Base-by-base conservation (phyloP, 805 yeast species). In the Nakazawaea peltata region DNA sequence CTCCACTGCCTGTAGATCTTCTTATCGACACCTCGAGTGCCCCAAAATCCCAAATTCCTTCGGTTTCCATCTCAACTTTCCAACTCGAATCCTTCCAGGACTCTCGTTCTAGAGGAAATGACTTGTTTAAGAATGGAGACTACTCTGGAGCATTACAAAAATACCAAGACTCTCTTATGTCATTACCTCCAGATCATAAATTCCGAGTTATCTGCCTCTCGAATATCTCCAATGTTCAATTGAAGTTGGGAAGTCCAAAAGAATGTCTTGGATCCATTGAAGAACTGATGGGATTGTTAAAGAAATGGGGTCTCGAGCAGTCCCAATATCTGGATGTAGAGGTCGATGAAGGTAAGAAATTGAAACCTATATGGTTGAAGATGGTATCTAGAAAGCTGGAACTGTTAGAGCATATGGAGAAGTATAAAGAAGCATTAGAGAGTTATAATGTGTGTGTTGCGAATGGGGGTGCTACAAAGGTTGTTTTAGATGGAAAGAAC, bases 111-210 rank as follows among this genome's bases (percentile, higher is more conserved):
- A 65, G 65, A 18, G 98, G 87, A 5, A 60, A 74, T 5, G 67
- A 66, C 13, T 67, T 76, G 1, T 92, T 77, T 61, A 72, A 74
- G 37, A 69, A 74, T n/a, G 99, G 99, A 14, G 90, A 92, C 53
- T 92, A 81, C 52, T 54, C 75, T 4, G 50, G 61, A 4, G 88
- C 98, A 0, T 61, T 74, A 11, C 67, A 60, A 19, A 65, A 67
- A 36, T 92, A 83, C 51, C 65, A 72, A 22, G 61, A 69, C 27
- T 31, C 40, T 9, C 18, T 28, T 19, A 8, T 22, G 6, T 17
- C 35, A 1, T 24, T 36, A 7, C 36, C 40, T n/a, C 26, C 25
- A 6, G 19, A 24, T 4, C 36, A 32, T 22, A 36, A 31, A 23
- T 26, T 32, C 13, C 10, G 28, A 8, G 26, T 32, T 11, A 31